Evolutionary conservation across 1,284 basidiomycete species (phyloP), one percentile per base, ranked within the genome.

Genomic region (Athelia sp.): DNA sequence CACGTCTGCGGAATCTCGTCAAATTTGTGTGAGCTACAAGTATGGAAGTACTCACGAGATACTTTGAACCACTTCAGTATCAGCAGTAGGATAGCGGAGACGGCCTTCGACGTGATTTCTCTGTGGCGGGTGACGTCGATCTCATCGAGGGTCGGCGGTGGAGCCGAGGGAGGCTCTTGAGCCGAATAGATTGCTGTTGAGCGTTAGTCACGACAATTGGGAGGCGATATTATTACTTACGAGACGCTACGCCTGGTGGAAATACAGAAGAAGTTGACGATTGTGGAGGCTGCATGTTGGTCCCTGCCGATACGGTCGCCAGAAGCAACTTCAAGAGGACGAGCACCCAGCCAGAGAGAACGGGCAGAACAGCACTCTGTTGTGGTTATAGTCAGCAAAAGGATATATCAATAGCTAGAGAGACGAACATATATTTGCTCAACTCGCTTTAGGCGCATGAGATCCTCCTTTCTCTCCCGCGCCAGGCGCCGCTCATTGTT

Each of bases 51-150:
- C 88, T 66, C 57, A 95, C 93, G 94, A 46, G 93, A 97, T 29
- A 90, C 90, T 68, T 98, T 99, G 79, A 98, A 98, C 97, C 97
- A 99, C 64, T 98, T 98, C 55, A 99, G 68, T 2, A 89, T 82
- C 35, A 98, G 70, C 1, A 99, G 72, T n/a, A 99, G 67, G 54
- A 99, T 97, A 1, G 95, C 94, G n/a, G 95, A 98, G 6, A 98
- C 91, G 0, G 93, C 94, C 69, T 99, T 99, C 4, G 92, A 93
- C 0, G 93, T 96, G 59, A 99, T 97, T 67, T 99, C 97, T 34
- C 97, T 89, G 68, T 99, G 97, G 4, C 97, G 84, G 31, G 86
- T 87, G 36, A 97, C 89, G 64, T 99, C 97, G 49, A 94, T 83
- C 58, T 99, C 97, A 56, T 98, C 95, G n/a, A 93, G 73, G 1